Evolutionary conservation across 257 asterid species (phyloP).

Genomic region (Ajuga chamaepitys): DNA sequence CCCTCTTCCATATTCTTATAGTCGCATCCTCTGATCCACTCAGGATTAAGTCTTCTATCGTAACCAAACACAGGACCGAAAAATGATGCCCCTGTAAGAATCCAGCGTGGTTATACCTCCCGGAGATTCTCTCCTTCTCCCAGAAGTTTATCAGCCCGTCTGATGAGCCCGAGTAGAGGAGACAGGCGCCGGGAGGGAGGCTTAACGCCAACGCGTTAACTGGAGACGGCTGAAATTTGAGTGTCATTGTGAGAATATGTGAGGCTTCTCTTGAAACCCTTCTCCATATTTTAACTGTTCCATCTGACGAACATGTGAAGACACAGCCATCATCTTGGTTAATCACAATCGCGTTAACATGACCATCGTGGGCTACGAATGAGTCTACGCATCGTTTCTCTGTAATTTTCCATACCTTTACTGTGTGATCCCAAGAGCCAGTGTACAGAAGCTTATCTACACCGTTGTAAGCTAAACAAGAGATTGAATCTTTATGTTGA

Average conservation of each 20-base stretch:
- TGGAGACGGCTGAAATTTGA: constrained; percentile 61
- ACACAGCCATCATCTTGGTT: constrained; percentile 56
- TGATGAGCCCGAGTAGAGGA: constrained; percentile 64
- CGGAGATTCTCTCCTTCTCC: constrained; percentile 59
- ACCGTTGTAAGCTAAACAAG: constrained; percentile 46
- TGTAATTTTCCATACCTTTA: constrained; percentile 54
- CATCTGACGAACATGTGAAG: constrained; percentile 61
- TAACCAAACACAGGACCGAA: constrained; percentile 51
- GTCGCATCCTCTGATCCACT: constrained; percentile 83
- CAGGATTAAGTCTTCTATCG: constrained; percentile 41
- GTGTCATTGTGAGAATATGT: constrained; percentile 57
- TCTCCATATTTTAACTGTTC: constrained; percentile 64
- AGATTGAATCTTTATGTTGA: constrained; percentile 35
- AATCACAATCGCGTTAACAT: constrained; percentile 45
- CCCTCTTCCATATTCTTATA: constrained; percentile 66
- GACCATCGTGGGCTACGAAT: constrained; percentile 56
- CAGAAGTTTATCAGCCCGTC: constrained; percentile 69
- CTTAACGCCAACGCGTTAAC: constrained; percentile 50
- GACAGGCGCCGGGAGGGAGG: constrained; percentile 13
- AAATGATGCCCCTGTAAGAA: constrained; percentile 66
- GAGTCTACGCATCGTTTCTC: constrained; percentile 47
- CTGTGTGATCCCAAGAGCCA: constrained; percentile 62
- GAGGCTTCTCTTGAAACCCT: constrained; percentile 42
- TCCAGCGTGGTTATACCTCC: constrained; percentile 59
- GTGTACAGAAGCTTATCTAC: constrained; percentile 52